Percentiles rank a stretch among this genome's conserved stretches.
phyloP scores from a whole-genome alignment of 2,329 filamentous ascomycete genomes.

The Trichoderma atrobrunneum region DNA sequence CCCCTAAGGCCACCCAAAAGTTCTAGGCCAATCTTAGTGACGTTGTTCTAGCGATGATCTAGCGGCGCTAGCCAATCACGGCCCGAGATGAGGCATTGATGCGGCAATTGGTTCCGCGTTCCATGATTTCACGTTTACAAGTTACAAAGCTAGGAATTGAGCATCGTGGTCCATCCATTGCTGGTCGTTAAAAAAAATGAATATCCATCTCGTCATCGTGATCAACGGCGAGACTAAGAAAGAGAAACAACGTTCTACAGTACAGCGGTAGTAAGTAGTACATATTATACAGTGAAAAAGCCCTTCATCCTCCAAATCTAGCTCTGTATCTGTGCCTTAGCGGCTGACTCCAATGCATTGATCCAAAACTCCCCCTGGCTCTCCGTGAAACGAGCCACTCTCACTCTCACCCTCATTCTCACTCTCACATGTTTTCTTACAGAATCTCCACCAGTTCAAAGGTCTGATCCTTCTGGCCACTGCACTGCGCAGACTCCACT shows the following conservation, averaged over 20 bases:
- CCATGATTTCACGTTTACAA: neutral
- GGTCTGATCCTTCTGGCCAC: conserved; percentile 24
- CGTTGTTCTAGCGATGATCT: neutral
- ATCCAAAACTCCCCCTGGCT: neutral
- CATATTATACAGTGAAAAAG: neutral
- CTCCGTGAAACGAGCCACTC: neutral
- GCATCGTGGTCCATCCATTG: conserved; percentile 5
- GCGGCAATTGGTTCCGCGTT: neutral
- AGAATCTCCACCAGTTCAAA: conserved; percentile 24
- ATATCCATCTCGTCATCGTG: neutral
- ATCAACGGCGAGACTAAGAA: neutral
- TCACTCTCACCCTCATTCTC: neutral
- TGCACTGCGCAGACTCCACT: conserved; percentile 30
- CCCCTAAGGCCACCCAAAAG: neutral
- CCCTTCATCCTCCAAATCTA: neutral
- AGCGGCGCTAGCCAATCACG: neutral
- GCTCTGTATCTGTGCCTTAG: neutral
- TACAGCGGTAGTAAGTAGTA: neutral
- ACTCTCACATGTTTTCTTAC: neutral
- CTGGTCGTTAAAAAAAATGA: neutral
- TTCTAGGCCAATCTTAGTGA: neutral
- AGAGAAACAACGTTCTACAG: neutral
- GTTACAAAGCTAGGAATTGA: neutral
- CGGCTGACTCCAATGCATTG: neutral
- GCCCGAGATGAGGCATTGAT: neutral